Conservation (phyloP, 2,329 filamentous ascomycete species). For the Knufia fluminis region DNA sequence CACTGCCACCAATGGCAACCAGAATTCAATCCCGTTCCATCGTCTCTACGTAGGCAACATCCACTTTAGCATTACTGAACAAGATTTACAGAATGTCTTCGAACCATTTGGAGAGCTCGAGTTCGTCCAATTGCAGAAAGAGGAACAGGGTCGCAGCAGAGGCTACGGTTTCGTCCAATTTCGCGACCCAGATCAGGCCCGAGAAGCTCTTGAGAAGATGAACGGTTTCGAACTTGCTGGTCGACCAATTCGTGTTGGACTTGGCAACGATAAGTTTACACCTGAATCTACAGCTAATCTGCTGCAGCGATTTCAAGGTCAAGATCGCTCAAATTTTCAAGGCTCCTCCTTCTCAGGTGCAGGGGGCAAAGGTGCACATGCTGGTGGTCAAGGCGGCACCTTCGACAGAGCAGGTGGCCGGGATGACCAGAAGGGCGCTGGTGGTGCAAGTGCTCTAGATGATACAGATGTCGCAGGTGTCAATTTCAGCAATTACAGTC, state of each 20-base stretch:
- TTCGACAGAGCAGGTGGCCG: conserved; percentile 87
- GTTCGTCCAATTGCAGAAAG: conserved; percentile 95
- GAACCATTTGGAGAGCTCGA: conserved; percentile 96
- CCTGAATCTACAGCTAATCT: conserved; percentile 90
- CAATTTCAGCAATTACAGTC: conserved; percentile 99
- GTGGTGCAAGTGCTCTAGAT: conserved; percentile 87
- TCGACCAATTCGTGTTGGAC: conserved; percentile 93
- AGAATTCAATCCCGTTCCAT: conserved; percentile 88
- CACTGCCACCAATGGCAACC: conserved; percentile 57
- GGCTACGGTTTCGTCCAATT: conserved; percentile 99
- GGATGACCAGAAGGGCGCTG: conserved; percentile 77
- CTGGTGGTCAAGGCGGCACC: conserved; percentile 58
- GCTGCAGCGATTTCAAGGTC: conserved; percentile 81
- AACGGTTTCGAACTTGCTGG: conserved; percentile 97
- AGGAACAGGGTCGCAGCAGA: conserved; percentile 79
- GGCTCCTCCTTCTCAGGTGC: conserved; percentile 86
- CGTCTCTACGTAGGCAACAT: conserved; percentile 98
- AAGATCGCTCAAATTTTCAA: conserved; percentile 59
- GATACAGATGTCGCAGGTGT: conserved; percentile 96
- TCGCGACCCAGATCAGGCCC: conserved; percentile 79
- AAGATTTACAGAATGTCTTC: conserved; percentile 91
- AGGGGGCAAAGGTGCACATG: conserved; percentile 75
- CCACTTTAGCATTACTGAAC: conserved; percentile 97
- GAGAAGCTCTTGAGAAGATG: conserved; percentile 96
- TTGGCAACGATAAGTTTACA: conserved; percentile 99